These are phyloP conservation scores for Jimgerdemannia flammicorona DNA, from an alignment of 192 early-diverging fungal genomes.

Conservation along the genomic window DNA sequence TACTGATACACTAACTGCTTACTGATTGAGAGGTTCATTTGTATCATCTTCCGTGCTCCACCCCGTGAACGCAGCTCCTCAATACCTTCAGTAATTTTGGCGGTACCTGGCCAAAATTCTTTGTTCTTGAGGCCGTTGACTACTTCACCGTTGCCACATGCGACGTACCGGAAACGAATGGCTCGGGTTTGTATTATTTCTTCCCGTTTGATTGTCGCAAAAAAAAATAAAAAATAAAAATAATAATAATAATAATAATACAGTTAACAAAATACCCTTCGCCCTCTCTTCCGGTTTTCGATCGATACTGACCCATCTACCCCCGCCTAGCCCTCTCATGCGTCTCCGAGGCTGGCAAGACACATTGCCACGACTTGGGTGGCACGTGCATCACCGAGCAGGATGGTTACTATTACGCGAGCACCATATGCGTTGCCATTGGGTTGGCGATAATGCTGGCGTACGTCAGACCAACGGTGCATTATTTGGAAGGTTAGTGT, in stretches of 20 bases:
- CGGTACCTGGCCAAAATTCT: slow-evolving; percentile 95
- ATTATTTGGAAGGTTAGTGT: slow-evolving; percentile 43
- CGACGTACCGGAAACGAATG: slow-evolving; percentile 36
- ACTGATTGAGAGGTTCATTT: background rate
- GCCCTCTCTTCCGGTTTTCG: slow-evolving; percentile 7
- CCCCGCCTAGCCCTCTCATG: slow-evolving; percentile 47
- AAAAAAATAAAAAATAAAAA: no score
- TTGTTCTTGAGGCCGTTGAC: slow-evolving; percentile 90
- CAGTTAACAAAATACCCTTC: background rate
- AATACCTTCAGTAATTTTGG: slow-evolving; percentile 97
- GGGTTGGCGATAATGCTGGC: slow-evolving; percentile 54
- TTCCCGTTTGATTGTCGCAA: background rate
- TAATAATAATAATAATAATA: background rate
- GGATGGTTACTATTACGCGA: slow-evolving; percentile 90
- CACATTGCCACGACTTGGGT: slow-evolving; percentile 54
- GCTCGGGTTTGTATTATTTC: background rate
- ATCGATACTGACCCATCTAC: background rate
- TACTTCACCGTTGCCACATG: slow-evolving; percentile 82
- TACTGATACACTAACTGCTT: background rate
- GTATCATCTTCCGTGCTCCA: background rate
- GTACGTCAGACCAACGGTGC: slow-evolving; percentile 61
- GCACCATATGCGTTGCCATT: slow-evolving; percentile 64
- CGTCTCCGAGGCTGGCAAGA: slow-evolving; percentile 56
- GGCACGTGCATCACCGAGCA: slow-evolving; percentile 64
- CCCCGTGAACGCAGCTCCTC: slow-evolving; percentile 53